Percentiles rank a stretch among this genome's conserved stretches.
Conservation (phyloP, 306 rosid species). For the Urtica urens region DNA sequence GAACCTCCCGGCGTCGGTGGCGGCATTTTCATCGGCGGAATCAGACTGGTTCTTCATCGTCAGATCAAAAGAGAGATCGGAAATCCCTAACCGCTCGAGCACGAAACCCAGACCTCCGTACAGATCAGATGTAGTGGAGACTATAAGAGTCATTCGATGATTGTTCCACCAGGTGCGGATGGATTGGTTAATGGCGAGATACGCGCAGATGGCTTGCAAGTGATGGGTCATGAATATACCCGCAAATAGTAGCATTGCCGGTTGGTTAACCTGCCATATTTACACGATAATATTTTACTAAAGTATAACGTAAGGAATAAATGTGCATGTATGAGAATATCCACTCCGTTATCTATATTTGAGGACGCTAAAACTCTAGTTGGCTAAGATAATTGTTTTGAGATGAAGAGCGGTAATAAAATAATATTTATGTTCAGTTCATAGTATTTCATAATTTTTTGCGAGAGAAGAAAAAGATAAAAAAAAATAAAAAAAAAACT, state of each 20-base stretch:
- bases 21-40: not conserved
- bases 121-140: not conserved
- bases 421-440: no score
- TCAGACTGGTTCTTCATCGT: not conserved
- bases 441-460: no score
- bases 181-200: not conserved
- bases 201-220: not conserved
- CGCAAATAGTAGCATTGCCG: conserved; percentile 3
- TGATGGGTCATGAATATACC: not conserved
- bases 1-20: conserved; percentile 3
- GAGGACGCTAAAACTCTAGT: no score
- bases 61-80: not conserved
- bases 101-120: not conserved
- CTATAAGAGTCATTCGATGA: not conserved
- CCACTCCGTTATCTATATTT: no score
- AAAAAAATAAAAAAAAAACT: no score
- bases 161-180: not conserved
- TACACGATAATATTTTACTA: no score
- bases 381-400: no score
- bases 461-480: no score
- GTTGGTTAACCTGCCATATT: conserved; percentile 13
- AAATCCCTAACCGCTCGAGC: not conserved
- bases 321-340: no score
- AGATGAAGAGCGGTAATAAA: no score
- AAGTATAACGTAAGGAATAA: no score